A percentile compares a stretch with the other conserved stretches of the same genome.
phyloP scores from a whole-genome alignment of 371 early-diverging fungal species.

The Cokeromyces recurvatus region DNA sequence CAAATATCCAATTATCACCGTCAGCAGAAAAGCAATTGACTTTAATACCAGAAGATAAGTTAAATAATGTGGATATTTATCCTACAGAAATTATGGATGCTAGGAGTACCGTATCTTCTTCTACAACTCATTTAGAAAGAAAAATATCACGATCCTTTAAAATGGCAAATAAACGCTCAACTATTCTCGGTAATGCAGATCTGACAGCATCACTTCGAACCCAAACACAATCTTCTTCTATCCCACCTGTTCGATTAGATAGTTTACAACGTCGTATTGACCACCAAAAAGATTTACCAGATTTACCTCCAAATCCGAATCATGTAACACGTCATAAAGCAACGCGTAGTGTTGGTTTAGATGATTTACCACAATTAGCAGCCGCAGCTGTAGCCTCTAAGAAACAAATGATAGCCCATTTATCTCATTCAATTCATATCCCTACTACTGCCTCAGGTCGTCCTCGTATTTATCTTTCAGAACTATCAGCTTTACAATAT shows the following conservation, averaged over 20 bases:
- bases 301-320: slow-evolving; percentile 8
- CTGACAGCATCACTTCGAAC: slow-evolving; percentile 8
- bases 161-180: slow-evolving; percentile 49
- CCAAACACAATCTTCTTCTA: neutral
- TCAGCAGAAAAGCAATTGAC: slow-evolving; percentile 17
- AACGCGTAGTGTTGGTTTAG: slow-evolving; percentile 23
- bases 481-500: slow-evolving; percentile 79
- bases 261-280: slow-evolving; percentile 22
- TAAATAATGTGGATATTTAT: slow-evolving; percentile 13
- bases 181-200: slow-evolving; percentile 36
- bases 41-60: slow-evolving; percentile 17
- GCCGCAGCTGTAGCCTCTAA: slow-evolving; percentile 18
- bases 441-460: slow-evolving; percentile 8
- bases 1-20: slow-evolving; percentile 9
- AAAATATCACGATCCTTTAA: slow-evolving; percentile 60
- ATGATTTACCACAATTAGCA: slow-evolving; percentile 28
- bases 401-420: neutral
- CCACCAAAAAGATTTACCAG: slow-evolving; percentile 28
- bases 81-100: slow-evolving; percentile 51
- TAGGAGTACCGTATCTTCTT: slow-evolving; percentile 28
- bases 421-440: slow-evolving; percentile 8
- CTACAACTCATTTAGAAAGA: slow-evolving; percentile 52
- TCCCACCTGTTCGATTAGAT: slow-evolving; percentile 23
- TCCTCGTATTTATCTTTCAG: slow-evolving; percentile 61
- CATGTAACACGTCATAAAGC: slow-evolving; percentile 12